Conservation (phyloP, 129 eudicot genomes). For the carrot (Daucus carota) region DNA sequence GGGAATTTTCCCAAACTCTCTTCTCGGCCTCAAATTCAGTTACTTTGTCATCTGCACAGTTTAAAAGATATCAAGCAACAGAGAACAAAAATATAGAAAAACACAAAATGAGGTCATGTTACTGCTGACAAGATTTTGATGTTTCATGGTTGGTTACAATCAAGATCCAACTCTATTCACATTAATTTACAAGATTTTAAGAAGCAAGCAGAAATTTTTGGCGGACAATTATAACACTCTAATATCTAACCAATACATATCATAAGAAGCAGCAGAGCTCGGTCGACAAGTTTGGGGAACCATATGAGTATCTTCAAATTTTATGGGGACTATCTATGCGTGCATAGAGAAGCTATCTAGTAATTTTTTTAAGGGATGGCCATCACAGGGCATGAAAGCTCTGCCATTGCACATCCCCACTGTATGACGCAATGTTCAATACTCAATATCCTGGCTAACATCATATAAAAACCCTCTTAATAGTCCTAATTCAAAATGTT, state of each 20-base stretch:
- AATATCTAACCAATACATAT: too few relatives aligned
- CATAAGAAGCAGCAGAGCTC: background rate
- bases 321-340: too few relatives aligned
- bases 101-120: background rate
- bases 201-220: too few relatives aligned
- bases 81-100: background rate
- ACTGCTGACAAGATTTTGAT: background rate
- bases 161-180: background rate
- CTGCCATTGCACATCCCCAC: background rate
- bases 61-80: background rate
- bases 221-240: background rate
- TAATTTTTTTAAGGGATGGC: too few relatives aligned
- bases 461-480: too few relatives aligned
- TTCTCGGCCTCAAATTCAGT: constrained; percentile 78
- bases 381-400: too few relatives aligned
- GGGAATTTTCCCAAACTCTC: constrained; percentile 76
- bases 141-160: background rate
- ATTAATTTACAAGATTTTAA: background rate
- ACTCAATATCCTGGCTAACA: too few relatives aligned
- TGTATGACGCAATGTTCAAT: too few relatives aligned
- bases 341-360: too few relatives aligned
- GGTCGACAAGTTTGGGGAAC: background rate
- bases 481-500: too few relatives aligned
- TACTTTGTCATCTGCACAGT: constrained; percentile 70
- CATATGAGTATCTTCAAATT: too few relatives aligned